phyloP scores from a whole-genome alignment of 2,329 filamentous ascomycete genomes.

The Xylariaceae sp. region DNA sequence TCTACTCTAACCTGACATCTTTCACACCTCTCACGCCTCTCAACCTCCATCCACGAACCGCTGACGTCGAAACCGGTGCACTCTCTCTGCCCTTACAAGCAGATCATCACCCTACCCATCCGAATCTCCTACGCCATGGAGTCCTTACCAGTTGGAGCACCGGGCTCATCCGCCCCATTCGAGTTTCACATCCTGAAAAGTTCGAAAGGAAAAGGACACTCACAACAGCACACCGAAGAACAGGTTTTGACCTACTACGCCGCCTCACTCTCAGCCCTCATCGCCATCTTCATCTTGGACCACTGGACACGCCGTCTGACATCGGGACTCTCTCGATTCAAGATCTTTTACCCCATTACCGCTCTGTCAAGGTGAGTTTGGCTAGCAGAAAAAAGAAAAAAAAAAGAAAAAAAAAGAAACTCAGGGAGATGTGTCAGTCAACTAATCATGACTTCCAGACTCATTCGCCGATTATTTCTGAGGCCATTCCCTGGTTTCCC shows the following conservation, averaged over 20 bases:
- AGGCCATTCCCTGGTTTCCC: constrained; percentile 34
- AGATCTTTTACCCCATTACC: constrained; percentile 21
- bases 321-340: constrained; percentile 15
- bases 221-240: constrained; percentile 17
- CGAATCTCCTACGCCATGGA: too few species aligned
- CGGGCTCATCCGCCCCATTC: background rate
- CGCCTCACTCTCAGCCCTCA: constrained; percentile 21
- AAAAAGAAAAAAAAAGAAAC: too few species aligned
- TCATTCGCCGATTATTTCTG: constrained; percentile 25
- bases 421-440: background rate
- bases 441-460: constrained; percentile 15
- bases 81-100: too few species aligned
- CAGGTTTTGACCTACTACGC: constrained; percentile 21
- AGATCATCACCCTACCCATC: too few species aligned
- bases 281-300: constrained; percentile 26
- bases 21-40: too few species aligned
- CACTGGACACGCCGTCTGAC: constrained; percentile 24
- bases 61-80: too few species aligned
- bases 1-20: too few species aligned
- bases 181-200: background rate
- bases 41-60: too few species aligned
- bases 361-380: constrained; percentile 23
- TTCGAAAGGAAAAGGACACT: background rate
- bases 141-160: too few species aligned
- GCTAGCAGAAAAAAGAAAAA: background rate